Evolutionary conservation across 805 yeast genomes (phyloP).

Genomic region (Pichia heedii): DNA sequence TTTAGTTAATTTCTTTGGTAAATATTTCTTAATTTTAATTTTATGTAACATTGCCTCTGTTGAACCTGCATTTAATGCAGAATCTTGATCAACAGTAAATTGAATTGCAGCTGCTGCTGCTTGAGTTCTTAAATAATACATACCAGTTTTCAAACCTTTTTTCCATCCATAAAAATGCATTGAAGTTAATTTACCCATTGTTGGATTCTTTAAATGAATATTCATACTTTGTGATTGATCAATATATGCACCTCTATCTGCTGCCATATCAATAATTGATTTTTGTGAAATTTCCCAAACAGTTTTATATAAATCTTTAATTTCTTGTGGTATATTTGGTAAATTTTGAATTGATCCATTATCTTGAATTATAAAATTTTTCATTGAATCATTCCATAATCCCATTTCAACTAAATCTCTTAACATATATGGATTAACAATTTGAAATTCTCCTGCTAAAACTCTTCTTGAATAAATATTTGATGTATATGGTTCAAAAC

Average conservation of each 20-base stretch:
- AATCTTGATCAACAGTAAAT: constrained; percentile 63
- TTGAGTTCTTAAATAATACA: constrained; percentile 95
- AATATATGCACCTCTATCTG: constrained; percentile 62
- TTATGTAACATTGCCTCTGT: constrained; percentile 22
- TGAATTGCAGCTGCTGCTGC: constrained; percentile 99
- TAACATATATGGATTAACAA: constrained; percentile 79
- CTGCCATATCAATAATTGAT: constrained; percentile 77
- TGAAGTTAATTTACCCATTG: constrained; percentile 92
- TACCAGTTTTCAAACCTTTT: constrained; percentile 96
- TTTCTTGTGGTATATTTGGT: constrained; percentile 60
- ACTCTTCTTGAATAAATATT: constrained; percentile 88
- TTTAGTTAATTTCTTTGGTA: constrained; percentile 22
- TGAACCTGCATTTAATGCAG: constrained; percentile 24
- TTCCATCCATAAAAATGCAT: constrained; percentile 99
- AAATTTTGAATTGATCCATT: constrained; percentile 83
- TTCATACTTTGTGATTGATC: constrained; percentile 93
- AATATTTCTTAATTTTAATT: constrained; percentile 28
- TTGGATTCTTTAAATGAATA: constrained; percentile 79
- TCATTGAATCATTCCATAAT: constrained; percentile 74
- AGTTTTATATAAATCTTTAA: constrained; percentile 78
- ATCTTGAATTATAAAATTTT: constrained; percentile 62
- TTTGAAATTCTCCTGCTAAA: constrained; percentile 86
- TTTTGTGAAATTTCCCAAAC: constrained; percentile 96
- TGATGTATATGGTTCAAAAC: constrained; percentile 94
- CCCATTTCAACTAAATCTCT: constrained; percentile 76